Evolutionary conservation across 306 rosid species (phyloP), one percentile per base, ranked within the genome.

Genomic region (Cyclanthera cordifolia): DNA sequence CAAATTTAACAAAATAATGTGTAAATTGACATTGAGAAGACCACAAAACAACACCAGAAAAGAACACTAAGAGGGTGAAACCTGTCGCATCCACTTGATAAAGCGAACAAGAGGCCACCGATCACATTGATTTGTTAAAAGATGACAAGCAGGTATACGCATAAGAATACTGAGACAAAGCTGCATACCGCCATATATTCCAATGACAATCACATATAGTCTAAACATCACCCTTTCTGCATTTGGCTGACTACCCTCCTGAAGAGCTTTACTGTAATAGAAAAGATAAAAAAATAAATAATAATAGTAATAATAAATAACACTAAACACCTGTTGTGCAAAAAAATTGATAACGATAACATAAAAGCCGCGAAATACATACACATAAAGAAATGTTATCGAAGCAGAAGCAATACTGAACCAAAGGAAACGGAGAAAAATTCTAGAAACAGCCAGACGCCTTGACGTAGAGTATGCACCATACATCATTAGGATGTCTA

Each of bases 21-120:
- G 19, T 58, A 53, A 67, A 64, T 69, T 53, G 71, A 67, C 21
- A 19, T 80, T 19, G 48, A 69, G 74, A 12, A 65, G 61, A 47
- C 71, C 65, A 28, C 20, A 49, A 17, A 15, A 3, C 27, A 65
- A 17, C 6, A 49, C 21, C 21, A 49, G 53, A 55, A 80, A 67
- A 28, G 11, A 43, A 64, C 20, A 43, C 30, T 2, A 9, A 54
- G 52, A 69, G 59, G 73, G 73, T 15, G 61, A 27, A 78, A 92
- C 98, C 98, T 92, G 96, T 69, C 95, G 96, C 93, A 89, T 78
- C 98, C 98, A 92, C 79, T 87, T 92, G 70, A 85, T 81, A 85
- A 92, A 85, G 67, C 90, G 88, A 54, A 92, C 72, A 48, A 92
- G 60, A 73, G 98, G 71, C 89, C 85, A 92, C n/a, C 83, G 89